Evolutionary conservation across 192 early-diverging fungal genomes (phyloP).

Genomic region (Chytriomyces hyalinus): DNA sequence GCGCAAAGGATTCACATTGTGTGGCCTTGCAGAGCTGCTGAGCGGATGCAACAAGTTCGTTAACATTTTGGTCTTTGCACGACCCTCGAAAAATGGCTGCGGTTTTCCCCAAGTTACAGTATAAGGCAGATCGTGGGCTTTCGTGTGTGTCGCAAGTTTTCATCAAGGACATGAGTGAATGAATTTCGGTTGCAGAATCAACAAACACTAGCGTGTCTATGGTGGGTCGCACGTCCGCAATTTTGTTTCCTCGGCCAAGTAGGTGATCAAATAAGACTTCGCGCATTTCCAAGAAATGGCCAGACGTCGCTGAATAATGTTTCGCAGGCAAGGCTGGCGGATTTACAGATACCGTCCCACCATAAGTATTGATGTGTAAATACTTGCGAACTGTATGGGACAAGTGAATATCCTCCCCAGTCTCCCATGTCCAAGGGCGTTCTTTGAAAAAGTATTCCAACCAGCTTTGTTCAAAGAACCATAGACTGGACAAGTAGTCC

Average conservation of each 20-base stretch:
- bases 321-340: conserved; percentile 1
- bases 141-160: neutral
- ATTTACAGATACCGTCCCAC: neutral
- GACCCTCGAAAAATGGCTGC: conserved; percentile 19
- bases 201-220: conserved; percentile 14
- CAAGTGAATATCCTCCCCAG: conserved; percentile 5
- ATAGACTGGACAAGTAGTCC: conserved; percentile 15
- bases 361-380: conserved; percentile 3
- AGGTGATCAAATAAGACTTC: conserved; percentile 8
- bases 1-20: conserved; percentile 16
- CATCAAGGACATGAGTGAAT: neutral
- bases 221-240: conserved; percentile 16
- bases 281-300: conserved; percentile 14
- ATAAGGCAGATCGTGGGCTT: neutral
- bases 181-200: neutral
- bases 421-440: neutral
- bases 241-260: conserved; percentile 18
- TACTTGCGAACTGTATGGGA: neutral
- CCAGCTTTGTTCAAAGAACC: conserved; percentile 26
- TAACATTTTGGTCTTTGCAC: conserved; percentile 10
- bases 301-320: conserved; percentile 6
- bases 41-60: neutral
- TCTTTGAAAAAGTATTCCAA: conserved; percentile 15
- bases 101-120: conserved; percentile 12
- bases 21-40: conserved; percentile 4